Base-by-base conservation (phyloP, 2,329 filamentous ascomycete genomes). In the Penicillium sp. region DNA sequence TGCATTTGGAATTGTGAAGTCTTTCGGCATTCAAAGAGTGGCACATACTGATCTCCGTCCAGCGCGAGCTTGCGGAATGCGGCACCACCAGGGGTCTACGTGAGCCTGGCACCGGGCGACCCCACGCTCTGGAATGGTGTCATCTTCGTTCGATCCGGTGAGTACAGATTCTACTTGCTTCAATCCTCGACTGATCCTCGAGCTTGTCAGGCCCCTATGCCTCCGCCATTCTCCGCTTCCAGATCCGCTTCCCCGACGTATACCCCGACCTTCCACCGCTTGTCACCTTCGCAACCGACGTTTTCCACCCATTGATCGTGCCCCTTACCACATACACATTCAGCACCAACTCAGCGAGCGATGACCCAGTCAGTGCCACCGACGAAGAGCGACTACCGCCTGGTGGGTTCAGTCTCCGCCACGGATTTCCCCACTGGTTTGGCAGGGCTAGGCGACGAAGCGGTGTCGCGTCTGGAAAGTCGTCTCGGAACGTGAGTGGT, bases 261-360 rank as follows among this genome's bases (percentile, higher is more conserved):
- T 96, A 95, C 67, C 92, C 92, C 10, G 74, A 78, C 44, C 74
- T 88, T 18, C 88, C 92, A 44, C 93, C 93, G 8, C 77, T 91
- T 15, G 82, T 98, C 57, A 92, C 86, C 47, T 95, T 98, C 70
- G 81, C 83, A 40, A 95, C 89, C 59, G 92, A 97, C 67, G 86
- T 97, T 59, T 98, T 97, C 69, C 92, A 98, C 68, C 92, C 92
- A 15, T 78, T 98, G 37, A 85, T 97, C 58, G 90, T 91, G 6
- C 91, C 93, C 32, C 78, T 95, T 54, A 95, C 90, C n/a, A 95
- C 89, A 3, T 95, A 95, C 72, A 93, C 89, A 66, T 95, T 95
- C 74, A 87, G 89, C 37, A 90, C 88, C 54, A 85, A 87, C 49
- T 82, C 87, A 31, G 82, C 87, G 53, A 84, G 84, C 53, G 80